Evolutionary conservation across 192 early-diverging fungal species (phyloP).

Genomic region (Coemansia sp.): DNA sequence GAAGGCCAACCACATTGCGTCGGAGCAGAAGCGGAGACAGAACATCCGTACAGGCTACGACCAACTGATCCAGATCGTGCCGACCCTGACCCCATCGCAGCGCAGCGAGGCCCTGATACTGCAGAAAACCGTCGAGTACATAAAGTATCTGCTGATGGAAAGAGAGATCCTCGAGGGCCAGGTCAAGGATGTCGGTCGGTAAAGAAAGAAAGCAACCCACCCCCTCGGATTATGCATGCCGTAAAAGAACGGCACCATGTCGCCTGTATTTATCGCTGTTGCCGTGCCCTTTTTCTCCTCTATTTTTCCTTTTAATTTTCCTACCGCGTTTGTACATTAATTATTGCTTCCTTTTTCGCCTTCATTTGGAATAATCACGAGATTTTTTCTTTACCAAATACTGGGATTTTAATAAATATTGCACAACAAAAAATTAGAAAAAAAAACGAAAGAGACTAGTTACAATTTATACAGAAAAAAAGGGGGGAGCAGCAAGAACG

Average conservation of each 20-base stretch:
- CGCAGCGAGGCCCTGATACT: slow-evolving; percentile 82
- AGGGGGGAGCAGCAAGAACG: not conserved
- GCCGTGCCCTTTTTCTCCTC: not conserved
- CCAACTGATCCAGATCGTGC: slow-evolving; percentile 83
- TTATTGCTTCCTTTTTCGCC: too few relatives aligned
- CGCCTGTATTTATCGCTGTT: too few relatives aligned
- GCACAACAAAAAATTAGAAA: not conserved
- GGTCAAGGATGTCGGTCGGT: slow-evolving; percentile 22
- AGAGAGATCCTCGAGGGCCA: slow-evolving; percentile 51
- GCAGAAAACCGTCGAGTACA: slow-evolving; percentile 80
- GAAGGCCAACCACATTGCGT: slow-evolving; percentile 92
- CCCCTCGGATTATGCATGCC: too few relatives aligned
- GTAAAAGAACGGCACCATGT: too few relatives aligned
- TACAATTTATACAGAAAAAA: not conserved
- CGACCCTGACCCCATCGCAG: slow-evolving; percentile 76
- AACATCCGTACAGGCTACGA: slow-evolving; percentile 90
- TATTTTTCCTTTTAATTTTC: not conserved
- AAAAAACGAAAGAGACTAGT: not conserved
- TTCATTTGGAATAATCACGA: too few relatives aligned
- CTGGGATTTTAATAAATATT: too few relatives aligned
- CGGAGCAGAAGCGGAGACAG: slow-evolving; percentile 88
- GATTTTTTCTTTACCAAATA: too few relatives aligned
- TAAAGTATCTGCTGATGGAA: slow-evolving; percentile 63
- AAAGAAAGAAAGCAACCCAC: not conserved
- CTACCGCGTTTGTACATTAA: too few relatives aligned